Evolutionary conservation across 208 protist genomes (phyloP).

Genomic region (Tetramitus jugosus): DNA sequence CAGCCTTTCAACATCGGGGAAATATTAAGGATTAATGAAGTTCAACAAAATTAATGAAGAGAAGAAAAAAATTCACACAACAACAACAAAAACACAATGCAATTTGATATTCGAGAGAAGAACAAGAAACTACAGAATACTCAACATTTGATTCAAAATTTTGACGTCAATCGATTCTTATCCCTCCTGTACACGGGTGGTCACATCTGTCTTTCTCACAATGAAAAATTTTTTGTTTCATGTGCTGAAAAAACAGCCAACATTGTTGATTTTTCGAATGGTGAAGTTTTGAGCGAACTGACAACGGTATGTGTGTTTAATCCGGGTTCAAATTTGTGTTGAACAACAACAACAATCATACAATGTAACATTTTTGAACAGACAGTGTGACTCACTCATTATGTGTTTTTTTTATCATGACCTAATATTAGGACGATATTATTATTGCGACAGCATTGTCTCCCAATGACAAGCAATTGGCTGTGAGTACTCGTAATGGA

Average conservation of each 20-base stretch:
- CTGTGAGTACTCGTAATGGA: conserved; percentile 6
- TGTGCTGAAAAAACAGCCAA: conserved; percentile 5
- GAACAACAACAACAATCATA: background rate
- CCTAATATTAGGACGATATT: background rate
- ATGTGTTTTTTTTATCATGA: too few relatives aligned
- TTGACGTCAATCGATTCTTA: background rate
- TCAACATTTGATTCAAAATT: background rate
- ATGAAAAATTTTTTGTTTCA: background rate
- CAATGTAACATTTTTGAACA: background rate
- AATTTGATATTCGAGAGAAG: too few relatives aligned
- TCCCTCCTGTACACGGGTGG: background rate
- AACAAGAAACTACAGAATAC: too few relatives aligned
- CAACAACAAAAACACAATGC: too few relatives aligned
- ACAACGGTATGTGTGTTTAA: too few relatives aligned
- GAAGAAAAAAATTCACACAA: too few relatives aligned
- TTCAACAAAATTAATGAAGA: too few relatives aligned
- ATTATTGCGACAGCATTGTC: background rate
- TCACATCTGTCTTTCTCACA: background rate
- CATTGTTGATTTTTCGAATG: background rate
- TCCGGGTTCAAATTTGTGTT: too few relatives aligned
- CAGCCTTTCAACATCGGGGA: too few relatives aligned
- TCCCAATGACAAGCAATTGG: background rate
- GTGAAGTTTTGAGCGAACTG: background rate
- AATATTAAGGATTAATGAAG: too few relatives aligned
- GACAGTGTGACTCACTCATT: too few relatives aligned